phyloP scores from a whole-genome alignment of 2,329 filamentous ascomycete species.

The Tricladium varicosporioides region DNA sequence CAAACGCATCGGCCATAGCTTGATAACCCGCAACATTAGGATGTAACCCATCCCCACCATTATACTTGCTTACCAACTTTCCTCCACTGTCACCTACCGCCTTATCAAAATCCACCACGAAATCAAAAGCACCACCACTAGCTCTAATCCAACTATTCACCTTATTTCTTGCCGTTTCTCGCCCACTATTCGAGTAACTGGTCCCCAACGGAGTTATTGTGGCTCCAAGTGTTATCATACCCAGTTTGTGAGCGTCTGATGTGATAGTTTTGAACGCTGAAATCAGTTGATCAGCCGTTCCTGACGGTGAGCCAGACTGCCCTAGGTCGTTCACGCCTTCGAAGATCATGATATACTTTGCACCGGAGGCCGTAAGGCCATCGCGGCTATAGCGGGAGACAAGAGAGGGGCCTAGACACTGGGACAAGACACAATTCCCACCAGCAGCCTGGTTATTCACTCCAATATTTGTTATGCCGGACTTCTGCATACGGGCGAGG shows the following conservation, averaged over 20 bases:
- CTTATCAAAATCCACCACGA: constrained; percentile 60
- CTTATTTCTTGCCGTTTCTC: constrained; percentile 54
- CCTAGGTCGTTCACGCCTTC: constrained; percentile 63
- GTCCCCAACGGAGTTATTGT: constrained; percentile 65
- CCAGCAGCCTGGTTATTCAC: constrained; percentile 66
- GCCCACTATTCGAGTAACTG: constrained; percentile 49
- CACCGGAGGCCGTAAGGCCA: constrained; percentile 54
- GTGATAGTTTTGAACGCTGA: constrained; percentile 59
- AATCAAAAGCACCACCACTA: constrained; percentile 53
- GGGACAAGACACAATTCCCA: constrained; percentile 61
- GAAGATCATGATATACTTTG: constrained; percentile 62
- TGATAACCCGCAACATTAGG: constrained; percentile 59
- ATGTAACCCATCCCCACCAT: constrained; percentile 65
- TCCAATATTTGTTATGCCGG: constrained; percentile 46
- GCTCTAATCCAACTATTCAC: constrained; percentile 61
- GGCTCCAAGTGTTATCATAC: constrained; percentile 57
- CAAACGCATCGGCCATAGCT: constrained; percentile 56
- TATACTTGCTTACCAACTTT: constrained; percentile 48
- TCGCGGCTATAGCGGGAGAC: constrained; percentile 61
- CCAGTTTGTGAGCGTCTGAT: constrained; percentile 49
- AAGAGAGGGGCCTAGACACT: constrained; percentile 61
- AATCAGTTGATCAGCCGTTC: constrained; percentile 50
- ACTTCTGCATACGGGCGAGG: constrained; percentile 48
- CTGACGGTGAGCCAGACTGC: constrained; percentile 45
- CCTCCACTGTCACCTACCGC: constrained; percentile 53